phyloP scores from a whole-genome alignment of 345 rosid species.

The Populus ilicifolia region DNA sequence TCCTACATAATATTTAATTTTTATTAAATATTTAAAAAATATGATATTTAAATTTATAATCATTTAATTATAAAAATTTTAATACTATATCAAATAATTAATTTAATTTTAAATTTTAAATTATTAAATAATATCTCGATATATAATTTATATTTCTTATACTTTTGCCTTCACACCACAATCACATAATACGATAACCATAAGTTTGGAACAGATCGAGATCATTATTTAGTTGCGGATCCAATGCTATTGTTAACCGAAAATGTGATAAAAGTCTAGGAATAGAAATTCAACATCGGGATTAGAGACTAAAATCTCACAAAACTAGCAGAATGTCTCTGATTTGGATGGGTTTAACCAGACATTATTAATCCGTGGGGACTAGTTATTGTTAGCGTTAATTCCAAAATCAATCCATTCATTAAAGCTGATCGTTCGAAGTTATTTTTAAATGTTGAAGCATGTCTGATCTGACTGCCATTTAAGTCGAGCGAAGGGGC shows the following conservation, averaged over 20 bases:
- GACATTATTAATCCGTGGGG: background rate
- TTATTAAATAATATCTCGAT: rapidly evolving
- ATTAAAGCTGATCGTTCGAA: background rate
- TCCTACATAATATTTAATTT: no score
- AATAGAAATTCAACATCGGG: background rate
- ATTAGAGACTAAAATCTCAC: background rate
- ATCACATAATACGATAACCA: no score
- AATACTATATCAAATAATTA: no score
- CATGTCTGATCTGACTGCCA: background rate
- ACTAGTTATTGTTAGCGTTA: background rate
- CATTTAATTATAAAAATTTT: no score
- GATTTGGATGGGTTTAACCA: background rate
- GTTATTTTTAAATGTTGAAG: background rate
- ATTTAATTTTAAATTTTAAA: no score
- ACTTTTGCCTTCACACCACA: no score
- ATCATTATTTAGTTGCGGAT: no score
- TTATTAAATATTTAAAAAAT: no score
- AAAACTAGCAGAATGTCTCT: background rate
- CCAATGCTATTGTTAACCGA: background rate
- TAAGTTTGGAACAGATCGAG: no score
- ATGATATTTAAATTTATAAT: no score
- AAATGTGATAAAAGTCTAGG: background rate
- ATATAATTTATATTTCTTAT: no score
- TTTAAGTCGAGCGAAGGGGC: background rate
- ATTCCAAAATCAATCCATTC: background rate